A percentile compares a stretch with the other conserved stretches of the same genome.
phyloP scores from a whole-genome alignment of 2,329 filamentous ascomycete genomes.

The Trematosphaeria pertusa region DNA sequence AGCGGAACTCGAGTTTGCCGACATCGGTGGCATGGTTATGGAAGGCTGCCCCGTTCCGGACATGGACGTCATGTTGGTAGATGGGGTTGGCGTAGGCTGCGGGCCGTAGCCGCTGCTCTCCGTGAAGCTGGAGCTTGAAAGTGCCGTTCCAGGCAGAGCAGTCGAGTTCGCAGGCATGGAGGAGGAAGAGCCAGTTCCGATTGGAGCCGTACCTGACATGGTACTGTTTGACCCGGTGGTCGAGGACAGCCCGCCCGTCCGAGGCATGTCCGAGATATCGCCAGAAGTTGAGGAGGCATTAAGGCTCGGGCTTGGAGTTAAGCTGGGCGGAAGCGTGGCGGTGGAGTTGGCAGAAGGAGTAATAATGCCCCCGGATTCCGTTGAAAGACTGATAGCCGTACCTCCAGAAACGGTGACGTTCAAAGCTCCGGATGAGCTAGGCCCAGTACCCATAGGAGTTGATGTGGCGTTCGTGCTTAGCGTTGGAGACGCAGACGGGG shows the following conservation, averaged over 20 bases:
- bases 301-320: conserved; percentile 6
- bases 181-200: conserved; percentile 1
- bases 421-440: conserved; percentile 8
- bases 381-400: conserved; percentile 10
- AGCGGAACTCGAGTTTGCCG: conserved; percentile 7
- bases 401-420: conserved; percentile 11
- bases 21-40: conserved; percentile 10
- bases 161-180: conserved; percentile 2
- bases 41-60: conserved; percentile 9
- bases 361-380: conserved; percentile 5
- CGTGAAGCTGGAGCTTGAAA: neutral
- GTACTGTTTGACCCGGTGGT: conserved; percentile 1
- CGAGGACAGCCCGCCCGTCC: conserved; percentile 2
- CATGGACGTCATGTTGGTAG: conserved; percentile 6
- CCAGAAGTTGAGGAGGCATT: conserved; percentile 2
- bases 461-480: conserved; percentile 2
- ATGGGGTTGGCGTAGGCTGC: neutral
- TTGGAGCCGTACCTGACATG: conserved; percentile 4
- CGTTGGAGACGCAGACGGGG: conserved; percentile 5
- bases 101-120: neutral
- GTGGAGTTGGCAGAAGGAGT: conserved; percentile 10
- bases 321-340: conserved; percentile 11
- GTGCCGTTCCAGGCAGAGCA: neutral
- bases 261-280: conserved; percentile 2
- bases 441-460: conserved; percentile 2